These are phyloP conservation scores for Boletus rubroflammeus DNA, from an alignment of 768 basidiomycete genomes.

Conservation along the genomic window DNA sequence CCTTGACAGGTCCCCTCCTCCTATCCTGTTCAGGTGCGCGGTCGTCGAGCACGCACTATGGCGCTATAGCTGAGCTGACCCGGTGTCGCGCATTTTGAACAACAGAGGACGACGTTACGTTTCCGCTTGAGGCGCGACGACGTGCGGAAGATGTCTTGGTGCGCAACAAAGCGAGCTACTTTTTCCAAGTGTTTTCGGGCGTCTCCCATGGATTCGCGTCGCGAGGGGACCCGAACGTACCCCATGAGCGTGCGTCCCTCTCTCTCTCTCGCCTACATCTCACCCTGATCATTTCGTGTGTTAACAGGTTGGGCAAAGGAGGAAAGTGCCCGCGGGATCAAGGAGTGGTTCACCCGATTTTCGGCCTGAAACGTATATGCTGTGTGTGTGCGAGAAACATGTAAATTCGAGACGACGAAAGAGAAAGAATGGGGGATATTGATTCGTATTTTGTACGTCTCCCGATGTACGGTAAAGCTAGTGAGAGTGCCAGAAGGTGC, in stretches of 20 bases:
- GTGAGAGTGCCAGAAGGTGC: no score
- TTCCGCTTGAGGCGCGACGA: conserved; percentile 46
- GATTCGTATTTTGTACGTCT: no score
- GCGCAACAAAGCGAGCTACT: conserved; percentile 45
- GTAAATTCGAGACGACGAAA: no score
- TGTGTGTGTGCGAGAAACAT: no score
- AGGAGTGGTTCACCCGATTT: conserved; percentile 40
- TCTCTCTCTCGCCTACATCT: not conserved
- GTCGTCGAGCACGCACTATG: no score
- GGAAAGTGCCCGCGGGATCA: conserved; percentile 46
- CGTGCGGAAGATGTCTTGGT: conserved; percentile 54
- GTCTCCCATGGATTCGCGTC: conserved; percentile 29
- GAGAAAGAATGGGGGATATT: no score
- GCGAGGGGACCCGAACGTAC: conserved; percentile 13
- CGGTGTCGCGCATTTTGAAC: no score
- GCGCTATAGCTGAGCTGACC: no score
- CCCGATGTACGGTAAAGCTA: no score
- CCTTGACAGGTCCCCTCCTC: no score
- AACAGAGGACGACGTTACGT: conserved; percentile 48
- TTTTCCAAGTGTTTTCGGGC: conserved; percentile 52
- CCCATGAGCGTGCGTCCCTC: conserved; percentile 16
- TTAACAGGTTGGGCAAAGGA: conserved; percentile 55
- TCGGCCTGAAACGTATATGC: no score
- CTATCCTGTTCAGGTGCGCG: no score
- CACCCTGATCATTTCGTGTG: not conserved